Evolutionary conservation across 495 filamentous ascomycete species (phyloP).

Genomic region (Neurospora discreta): DNA sequence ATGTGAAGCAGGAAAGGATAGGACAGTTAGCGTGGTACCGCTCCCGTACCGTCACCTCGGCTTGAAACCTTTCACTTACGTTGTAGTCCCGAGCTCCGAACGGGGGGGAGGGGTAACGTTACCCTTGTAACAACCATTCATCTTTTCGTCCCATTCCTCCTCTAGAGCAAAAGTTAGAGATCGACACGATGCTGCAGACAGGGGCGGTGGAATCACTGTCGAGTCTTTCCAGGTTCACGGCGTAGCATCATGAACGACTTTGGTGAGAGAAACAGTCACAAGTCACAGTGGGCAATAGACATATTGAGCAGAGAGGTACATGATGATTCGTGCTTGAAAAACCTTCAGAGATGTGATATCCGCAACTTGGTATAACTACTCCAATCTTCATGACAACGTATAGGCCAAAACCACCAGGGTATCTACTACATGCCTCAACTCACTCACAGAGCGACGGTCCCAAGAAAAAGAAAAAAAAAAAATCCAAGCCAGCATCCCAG

Average conservation of each 20-base stretch:
- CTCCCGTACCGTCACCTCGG: neutral
- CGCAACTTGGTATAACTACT: neutral
- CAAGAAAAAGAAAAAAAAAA: no score
- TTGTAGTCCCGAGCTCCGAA: neutral
- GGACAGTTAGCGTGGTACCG: neutral
- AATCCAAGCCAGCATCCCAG: neutral
- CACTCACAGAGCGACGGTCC: neutral
- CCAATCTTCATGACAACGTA: neutral
- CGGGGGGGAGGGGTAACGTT: neutral
- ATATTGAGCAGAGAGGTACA: neutral
- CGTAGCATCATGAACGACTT: no score
- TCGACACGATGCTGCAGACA: neutral
- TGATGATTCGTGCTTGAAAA: neutral
- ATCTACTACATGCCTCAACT: neutral
- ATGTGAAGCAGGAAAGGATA: neutral
- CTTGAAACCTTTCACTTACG: neutral
- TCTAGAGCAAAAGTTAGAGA: neutral
- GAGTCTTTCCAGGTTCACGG: neutral
- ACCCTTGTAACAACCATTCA: neutral
- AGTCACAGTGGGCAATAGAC: neutral
- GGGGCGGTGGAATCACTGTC: neutral
- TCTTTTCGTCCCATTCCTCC: neutral
- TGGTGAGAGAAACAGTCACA: neutral
- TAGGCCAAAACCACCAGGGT: neutral
- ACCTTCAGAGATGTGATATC: neutral